Base-by-base conservation (phyloP, 768 basidiomycete species). In the Lactifluus rugatus region DNA sequence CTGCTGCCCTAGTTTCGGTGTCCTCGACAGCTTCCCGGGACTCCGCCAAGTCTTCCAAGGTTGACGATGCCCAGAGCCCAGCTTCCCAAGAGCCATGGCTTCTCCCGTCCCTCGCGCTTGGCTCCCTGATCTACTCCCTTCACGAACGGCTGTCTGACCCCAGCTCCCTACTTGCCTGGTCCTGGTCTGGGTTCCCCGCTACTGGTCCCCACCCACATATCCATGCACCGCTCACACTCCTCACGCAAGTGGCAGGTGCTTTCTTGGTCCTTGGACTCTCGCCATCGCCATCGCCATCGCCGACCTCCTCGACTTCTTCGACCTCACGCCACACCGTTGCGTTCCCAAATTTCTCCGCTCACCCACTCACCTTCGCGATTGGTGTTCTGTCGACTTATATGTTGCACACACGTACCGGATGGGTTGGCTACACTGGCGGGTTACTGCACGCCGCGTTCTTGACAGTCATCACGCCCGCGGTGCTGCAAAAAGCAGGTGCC, bases 111-210 rank as follows among this genome's bases (percentile, higher is more conserved):
- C 61, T 87, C 13, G 78, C 85, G 0, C 72, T 89, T 9, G 88
- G 87, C 2, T 78, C 81, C 32, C 71, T 88, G 28, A 68, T 93
- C 10, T 92, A 87, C 72, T 78, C 80, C 13, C 66, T 91, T 0
- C 87, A 92, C 64, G 83, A 81, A 47, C 75, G 90, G 44, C 72
- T 91, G 51, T 78, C 83, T 2, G 91, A 94, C 57, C 73, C 86
- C 1, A 85, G 83, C 62, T 89, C 89, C 0, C 77, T 92, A 46
- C 77, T 93, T 57, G 82, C 88, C 19, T 92, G 89, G 87, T 85
- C 87, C 2, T 94, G 91, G 91, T 87, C 89, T 0, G 91, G 91
- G n/a, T 93, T 85, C 62, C 78, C 81, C 21, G 73, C 84, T 34
- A 78, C 73, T 50, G 91, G 91, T 0, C 91, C 91, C 2, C 69